Evolutionary conservation across 192 early-diverging fungal species (phyloP).

Genomic region (Podila horticola): DNA sequence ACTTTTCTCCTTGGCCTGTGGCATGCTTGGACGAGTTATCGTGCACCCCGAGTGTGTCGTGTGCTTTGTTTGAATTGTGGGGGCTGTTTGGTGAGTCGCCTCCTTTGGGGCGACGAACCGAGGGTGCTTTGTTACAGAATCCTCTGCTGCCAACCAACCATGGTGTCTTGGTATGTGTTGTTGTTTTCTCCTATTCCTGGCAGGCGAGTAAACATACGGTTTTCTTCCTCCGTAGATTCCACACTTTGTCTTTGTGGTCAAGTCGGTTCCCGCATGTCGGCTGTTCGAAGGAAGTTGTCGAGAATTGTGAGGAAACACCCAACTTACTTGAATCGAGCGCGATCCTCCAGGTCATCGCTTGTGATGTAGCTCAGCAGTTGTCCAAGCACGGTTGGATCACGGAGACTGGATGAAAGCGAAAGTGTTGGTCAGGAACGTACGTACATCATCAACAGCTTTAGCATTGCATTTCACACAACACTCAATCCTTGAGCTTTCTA

Average conservation of each 20-base stretch:
- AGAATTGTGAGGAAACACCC: neutral
- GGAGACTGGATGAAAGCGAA: constrained; percentile 62
- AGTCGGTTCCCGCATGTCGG: neutral
- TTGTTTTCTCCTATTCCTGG: too few species aligned
- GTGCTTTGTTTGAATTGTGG: too few species aligned
- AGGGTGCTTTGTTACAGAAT: too few species aligned
- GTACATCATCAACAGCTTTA: neutral
- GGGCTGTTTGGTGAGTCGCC: too few species aligned
- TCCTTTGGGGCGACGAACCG: too few species aligned
- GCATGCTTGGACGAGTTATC: too few species aligned
- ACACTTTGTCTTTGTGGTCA: constrained; percentile 1
- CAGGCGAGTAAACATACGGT: too few species aligned
- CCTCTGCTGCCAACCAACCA: too few species aligned
- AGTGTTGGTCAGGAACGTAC: constrained; percentile 7
- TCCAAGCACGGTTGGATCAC: constrained; percentile 76
- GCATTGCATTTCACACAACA: neutral
- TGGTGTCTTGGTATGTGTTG: too few species aligned
- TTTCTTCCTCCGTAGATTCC: too few species aligned
- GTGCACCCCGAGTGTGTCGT: too few species aligned
- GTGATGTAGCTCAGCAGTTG: constrained; percentile 87
- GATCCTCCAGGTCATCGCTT: constrained; percentile 84
- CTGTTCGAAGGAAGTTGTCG: neutral
- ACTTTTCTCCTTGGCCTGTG: too few species aligned
- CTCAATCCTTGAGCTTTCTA: neutral
- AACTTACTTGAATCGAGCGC: constrained; percentile 79